Evolutionary conservation across 805 yeast genomes (phyloP), one percentile per base, ranked within the genome.

Genomic region (Schizosaccharomyces japonicus): DNA sequence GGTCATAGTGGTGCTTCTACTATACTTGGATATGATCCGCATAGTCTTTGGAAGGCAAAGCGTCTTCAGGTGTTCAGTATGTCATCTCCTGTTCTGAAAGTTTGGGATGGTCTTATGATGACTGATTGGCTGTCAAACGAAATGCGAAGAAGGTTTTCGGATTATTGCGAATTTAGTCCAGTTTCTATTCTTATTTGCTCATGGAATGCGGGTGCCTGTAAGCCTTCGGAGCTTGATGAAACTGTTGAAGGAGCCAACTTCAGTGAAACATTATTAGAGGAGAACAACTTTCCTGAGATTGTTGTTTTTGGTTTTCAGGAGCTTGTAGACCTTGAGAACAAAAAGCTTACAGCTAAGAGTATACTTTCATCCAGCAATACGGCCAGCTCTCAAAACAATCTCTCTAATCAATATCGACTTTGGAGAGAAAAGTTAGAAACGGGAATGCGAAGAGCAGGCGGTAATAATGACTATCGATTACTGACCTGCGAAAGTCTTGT

Each of bases 261-360:
- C 51, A 49, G 55, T 47, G 28, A 33, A 23, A 44, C 25, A 19
- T 40, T 40, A 54, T 55, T 39, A 55, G 58, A 10, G 55, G 60
- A 17, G 4, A 59, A 59, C n/a, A 56, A 57, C 26, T 51, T 60
- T 28, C 73, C 80, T 32, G 95, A 87, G 55, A 59, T 85, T 2
- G 75, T 81, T 19, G 78, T 78, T 1, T 67, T 90, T 52, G 96
- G 95, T 1, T 65, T 90, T 33, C 94, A 90, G 60, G 98, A 90
- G 56, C 76, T 85, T 30, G 76, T 84, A 10, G 95, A 85, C 56
- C 64, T 90, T 40, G 82, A 87, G 11, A 80, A 81, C 56, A 82
- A 83, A 75, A 69, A 84, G 49, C 74, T 78, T 36, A 74, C 81
- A 0, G 93, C 90, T 56, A 72, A 59, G 47, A 58, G 57, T 30